Evolutionary conservation across 164 flowering plant genomes (phyloP), one percentile per base, ranked within the genome.

Genomic region (Litsea cubeba): DNA sequence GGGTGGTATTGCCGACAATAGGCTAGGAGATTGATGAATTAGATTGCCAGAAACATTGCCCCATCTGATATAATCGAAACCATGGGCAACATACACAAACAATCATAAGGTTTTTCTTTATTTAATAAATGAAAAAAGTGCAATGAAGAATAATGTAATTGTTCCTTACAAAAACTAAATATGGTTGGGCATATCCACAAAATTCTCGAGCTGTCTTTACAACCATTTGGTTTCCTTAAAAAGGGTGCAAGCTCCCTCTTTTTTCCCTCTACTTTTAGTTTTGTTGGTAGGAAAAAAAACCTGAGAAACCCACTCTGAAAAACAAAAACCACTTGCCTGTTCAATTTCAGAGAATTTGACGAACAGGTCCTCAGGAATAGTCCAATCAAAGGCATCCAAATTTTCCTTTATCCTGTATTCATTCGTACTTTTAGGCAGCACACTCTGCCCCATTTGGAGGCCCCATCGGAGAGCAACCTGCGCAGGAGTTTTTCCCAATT

Each of bases 401-500:
- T 93, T 93, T 71, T 91, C 85, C 82, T 86, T 86, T 69, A 91
- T 88, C 79, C 98, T 86, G 15, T 75, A 68, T 70, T 87, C 95
- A 40, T 76, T 80, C 1, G 86, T 86, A 75, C 93, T 91, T 82
- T 93, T 93, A 10, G 98, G 96, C 12, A 93, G 89, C 62, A 93
- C 90, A 77, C 98, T 90, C 35, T 91, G 87, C 67, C 94, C 95
- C 91, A 82, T 88, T 76, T 93, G 95, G 65, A 91, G 80, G 2
- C 95, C 98, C 98, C 98, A 91, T 2, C 92, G 88, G 17, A 91
- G 84, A 60, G 90, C 89, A 75, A 93, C 87, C 76, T 90, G 94
- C 14, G 89, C 97, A 65, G 97, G 95, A 70, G 88, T 74, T 78
- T 89, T 91, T 26, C 90, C 88, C 74, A 93, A 69, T 75, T 89